Evolutionary conservation across 768 basidiomycete species (phyloP), one percentile per base, ranked within the genome.

Genomic region (Suillus tomentosus): DNA sequence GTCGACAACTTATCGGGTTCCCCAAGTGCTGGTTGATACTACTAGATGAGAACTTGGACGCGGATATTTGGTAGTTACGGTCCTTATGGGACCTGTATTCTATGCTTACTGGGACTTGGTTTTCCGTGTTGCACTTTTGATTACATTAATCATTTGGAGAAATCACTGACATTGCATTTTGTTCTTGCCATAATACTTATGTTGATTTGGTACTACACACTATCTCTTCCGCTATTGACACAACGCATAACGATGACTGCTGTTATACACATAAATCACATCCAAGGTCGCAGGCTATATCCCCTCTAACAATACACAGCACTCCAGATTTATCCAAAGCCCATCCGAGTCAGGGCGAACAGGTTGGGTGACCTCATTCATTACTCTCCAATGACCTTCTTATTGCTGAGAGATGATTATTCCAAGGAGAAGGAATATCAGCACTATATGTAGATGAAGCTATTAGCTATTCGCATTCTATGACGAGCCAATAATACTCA

Each of bases 391-490:
- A 71, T 59, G 75, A 76, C 68, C 61, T 75, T 27, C 75, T 70
- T 55, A 75, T 74, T 14, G 75, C 72, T 14, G 74, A 75, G 27
- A 75, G 54, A 19, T 65, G 64, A 62, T 64, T 71, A 34, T 67
- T 67, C 74, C 75, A 75, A 0, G 74, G 74, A 6, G 74, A 75
- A 27, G 74, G 74, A 53, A 75, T 73, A 27, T 65, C 65, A 55
- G 66, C 64, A 64, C 72, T 73, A 19, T 14, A 53, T 17, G 34
- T 19, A 8, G 27, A 42, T 2, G 36, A 31, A 51, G 27, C n/a
- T 34, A 22, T 9, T 34, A 51, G 37, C n/a, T 34, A 22, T 9
- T 34, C 15, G 2, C 17, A 43, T 47, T 36, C 42, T 57, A 17
- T 17, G 60, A 24, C 40, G 13, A 34, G 22, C 42, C 19, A 34